These are phyloP conservation scores for Purpureocillium lavendulum DNA, from an alignment of 2,329 filamentous ascomycete genomes.

Conservation along the genomic window DNA sequence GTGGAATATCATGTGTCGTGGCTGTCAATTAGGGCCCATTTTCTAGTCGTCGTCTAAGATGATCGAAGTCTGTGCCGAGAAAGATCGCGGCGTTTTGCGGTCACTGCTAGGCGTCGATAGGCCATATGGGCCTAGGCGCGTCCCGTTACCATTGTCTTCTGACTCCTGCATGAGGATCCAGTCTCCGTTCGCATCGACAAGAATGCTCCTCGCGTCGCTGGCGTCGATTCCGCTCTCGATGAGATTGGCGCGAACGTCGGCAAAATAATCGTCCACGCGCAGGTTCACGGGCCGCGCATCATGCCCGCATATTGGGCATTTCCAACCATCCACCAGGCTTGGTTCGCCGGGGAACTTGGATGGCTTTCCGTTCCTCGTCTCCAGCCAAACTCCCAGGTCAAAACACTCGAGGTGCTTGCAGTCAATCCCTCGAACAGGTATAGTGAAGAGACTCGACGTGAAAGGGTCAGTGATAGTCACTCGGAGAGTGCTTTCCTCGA, in stretches of 20 bases:
- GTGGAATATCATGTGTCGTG: no score
- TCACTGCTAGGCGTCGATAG: neutral
- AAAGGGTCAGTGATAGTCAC: constrained; percentile 62
- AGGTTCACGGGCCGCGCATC: constrained; percentile 71
- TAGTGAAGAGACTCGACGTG: constrained; percentile 53
- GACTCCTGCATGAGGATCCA: constrained; percentile 24
- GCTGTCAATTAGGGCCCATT: no score
- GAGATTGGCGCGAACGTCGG: constrained; percentile 50
- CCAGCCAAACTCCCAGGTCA: constrained; percentile 75
- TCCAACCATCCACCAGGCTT: constrained; percentile 64
- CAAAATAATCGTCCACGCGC: constrained; percentile 65
- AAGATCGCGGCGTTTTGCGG: no score
- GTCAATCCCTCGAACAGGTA: constrained; percentile 59
- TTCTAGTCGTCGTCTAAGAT: constrained; percentile 2
- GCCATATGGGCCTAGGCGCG: neutral
- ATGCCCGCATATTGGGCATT: constrained; percentile 71
- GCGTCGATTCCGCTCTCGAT: constrained; percentile 7
- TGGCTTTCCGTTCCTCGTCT: constrained; percentile 48
- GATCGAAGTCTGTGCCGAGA: neutral
- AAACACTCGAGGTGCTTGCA: constrained; percentile 86
- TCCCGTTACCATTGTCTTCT: constrained; percentile 16
- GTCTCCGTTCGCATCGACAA: constrained; percentile 18
- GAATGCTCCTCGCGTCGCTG: constrained; percentile 19
- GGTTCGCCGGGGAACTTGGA: constrained; percentile 31
- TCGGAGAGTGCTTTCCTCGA: constrained; percentile 45